These are phyloP conservation scores for Malassezia caprae DNA, from an alignment of 1,284 basidiomycete species.

Conservation along the genomic window DNA sequence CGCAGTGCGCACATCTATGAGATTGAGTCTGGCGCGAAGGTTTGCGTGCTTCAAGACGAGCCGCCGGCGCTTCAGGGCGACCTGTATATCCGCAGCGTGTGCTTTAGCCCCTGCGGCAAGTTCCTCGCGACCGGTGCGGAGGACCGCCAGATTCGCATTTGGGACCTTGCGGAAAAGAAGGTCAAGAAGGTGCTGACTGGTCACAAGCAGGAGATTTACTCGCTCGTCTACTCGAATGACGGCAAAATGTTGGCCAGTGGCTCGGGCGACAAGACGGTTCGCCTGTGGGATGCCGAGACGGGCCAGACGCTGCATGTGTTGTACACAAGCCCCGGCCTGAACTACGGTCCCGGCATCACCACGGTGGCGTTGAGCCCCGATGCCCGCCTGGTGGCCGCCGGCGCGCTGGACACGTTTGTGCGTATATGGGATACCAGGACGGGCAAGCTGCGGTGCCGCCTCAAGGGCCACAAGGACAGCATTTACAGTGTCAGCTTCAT, in stretches of 20 bases:
- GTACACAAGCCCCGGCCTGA: slow-evolving; percentile 48
- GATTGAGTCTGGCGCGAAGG: slow-evolving; percentile 69
- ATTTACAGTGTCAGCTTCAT: slow-evolving; percentile 78
- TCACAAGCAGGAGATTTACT: slow-evolving; percentile 82
- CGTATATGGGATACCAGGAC: slow-evolving; percentile 74
- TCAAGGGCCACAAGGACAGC: slow-evolving; percentile 71
- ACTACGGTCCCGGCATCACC: slow-evolving; percentile 57
- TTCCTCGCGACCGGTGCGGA: slow-evolving; percentile 45
- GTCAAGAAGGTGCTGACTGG: slow-evolving; percentile 61
- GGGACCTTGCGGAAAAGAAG: slow-evolving; percentile 66
- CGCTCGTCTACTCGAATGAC: slow-evolving; percentile 68
- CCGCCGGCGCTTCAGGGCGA: slow-evolving; percentile 26
- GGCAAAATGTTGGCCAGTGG: slow-evolving; percentile 75
- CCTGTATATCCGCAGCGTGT: slow-evolving; percentile 46
- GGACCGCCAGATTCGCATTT: slow-evolving; percentile 50
- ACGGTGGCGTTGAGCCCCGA: slow-evolving; percentile 71
- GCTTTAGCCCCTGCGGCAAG: slow-evolving; percentile 45
- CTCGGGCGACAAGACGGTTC: slow-evolving; percentile 77
- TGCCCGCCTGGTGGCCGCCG: slow-evolving; percentile 68
- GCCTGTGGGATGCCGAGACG: slow-evolving; percentile 72
- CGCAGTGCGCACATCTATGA: slow-evolving; percentile 80
- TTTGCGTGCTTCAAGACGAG: slow-evolving; percentile 58
- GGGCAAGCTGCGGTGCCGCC: slow-evolving; percentile 62
- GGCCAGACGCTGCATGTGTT: slow-evolving; percentile 49
- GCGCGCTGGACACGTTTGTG: slow-evolving; percentile 70